Base-by-base conservation (phyloP, 1,139 yeast species). In the Candida glucosophila region DNA sequence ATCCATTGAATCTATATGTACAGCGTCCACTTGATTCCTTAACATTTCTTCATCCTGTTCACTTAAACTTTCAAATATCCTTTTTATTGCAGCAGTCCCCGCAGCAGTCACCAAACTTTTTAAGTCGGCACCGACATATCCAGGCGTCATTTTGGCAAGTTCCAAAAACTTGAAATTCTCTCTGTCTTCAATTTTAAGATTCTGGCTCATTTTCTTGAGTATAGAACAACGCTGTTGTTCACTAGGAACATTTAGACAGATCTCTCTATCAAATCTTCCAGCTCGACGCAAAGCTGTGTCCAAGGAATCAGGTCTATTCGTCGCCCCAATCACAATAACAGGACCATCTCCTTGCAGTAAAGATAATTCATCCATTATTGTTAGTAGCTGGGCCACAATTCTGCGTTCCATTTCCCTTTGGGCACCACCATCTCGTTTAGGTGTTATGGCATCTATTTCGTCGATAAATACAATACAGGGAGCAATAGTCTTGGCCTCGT, bases 401-500 rank as follows among this genome's bases (percentile, higher is more conserved):
- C 99, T 68, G 41, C 93, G 73, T 49, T 92, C 99, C 98, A 90
- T 90, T 57, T 92, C 98, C 38, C 98, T 67, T 50, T 88, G 97
- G 2, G 95, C 98, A 23, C 95, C 95, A 2, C 71, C 71, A 50
- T 90, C 99, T 55, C 99, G 73, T 47, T 90, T 90, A 1, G 99
- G 99, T 0, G 99, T 92, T 27, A 90, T 88, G 5, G 98, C 96
- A 55, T 90, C 99, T 37, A 90, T 88, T 51, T 88, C 96, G 53
- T 90, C 99, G 51, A 90, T 78, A 45, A 90, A 90, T 28, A 90
- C 70, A 20, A 90, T 58, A 51, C 97, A 88, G 3, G 98, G 98
- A 1, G 98, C 98, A 30, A 86, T 49, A 5, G 69, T 44, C 43
- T 79, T 81, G 3, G 98, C 98, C 47, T 92, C 98, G 22, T 86